These are phyloP conservation scores for Alternaria arborescens DNA, from an alignment of 2,329 filamentous ascomycete species.

Conservation along the genomic window DNA sequence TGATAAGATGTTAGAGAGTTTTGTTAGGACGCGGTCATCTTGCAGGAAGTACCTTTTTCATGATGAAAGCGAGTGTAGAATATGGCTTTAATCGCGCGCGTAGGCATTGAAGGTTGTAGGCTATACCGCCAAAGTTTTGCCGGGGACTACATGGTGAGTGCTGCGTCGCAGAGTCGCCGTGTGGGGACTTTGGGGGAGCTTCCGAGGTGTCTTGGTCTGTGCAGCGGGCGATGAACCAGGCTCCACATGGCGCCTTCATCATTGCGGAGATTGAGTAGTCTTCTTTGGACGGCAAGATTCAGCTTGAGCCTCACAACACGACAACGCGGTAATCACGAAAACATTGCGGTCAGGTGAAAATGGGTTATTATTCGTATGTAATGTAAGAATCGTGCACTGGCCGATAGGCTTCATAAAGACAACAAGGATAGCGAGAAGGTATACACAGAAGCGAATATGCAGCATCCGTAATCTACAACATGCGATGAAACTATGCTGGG, in stretches of 20 bases:
- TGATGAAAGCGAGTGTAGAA: slow-evolving; percentile 74
- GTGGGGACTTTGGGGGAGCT: slow-evolving; percentile 11
- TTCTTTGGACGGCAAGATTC: background rate
- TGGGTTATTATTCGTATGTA: slow-evolving; percentile 10
- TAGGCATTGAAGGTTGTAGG: slow-evolving; percentile 39
- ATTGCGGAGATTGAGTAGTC: background rate
- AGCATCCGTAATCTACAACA: slow-evolving; percentile 11
- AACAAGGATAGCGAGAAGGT: slow-evolving; percentile 15
- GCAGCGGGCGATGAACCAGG: background rate
- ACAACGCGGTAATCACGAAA: background rate
- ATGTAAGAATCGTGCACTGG: slow-evolving; percentile 1
- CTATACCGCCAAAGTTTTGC: slow-evolving; percentile 4
- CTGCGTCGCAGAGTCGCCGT: slow-evolving; percentile 10
- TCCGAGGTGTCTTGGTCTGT: slow-evolving; percentile 17
- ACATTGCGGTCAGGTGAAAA: background rate
- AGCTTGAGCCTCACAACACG: background rate
- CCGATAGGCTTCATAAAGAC: background rate
- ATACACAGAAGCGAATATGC: slow-evolving; percentile 25
- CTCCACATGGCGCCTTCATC: background rate
- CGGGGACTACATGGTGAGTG: slow-evolving; percentile 30
- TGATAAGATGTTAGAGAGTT: slow-evolving; percentile 12
- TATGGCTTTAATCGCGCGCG: slow-evolving; percentile 65
- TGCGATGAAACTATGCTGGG: slow-evolving; percentile 17
- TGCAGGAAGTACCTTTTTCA: slow-evolving; percentile 51
- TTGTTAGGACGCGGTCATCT: background rate